phyloP scores from a whole-genome alignment of 352 stramenopile genomes.

The Globisporangium spiculum region DNA sequence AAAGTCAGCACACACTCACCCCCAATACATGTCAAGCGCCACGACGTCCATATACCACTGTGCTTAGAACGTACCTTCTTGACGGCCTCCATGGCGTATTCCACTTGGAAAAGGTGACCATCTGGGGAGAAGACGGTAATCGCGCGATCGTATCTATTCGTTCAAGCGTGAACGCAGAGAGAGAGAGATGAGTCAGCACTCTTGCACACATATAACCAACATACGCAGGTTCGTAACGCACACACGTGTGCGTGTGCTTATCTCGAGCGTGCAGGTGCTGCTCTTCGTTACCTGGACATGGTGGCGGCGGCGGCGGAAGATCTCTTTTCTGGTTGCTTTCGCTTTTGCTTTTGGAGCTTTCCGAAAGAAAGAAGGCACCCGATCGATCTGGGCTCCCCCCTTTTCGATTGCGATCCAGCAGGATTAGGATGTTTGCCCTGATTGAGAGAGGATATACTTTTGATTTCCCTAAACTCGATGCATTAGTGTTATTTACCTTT shows the following conservation, averaged over 20 bases:
- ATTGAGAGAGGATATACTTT: neutral
- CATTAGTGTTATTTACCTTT: too few relatives aligned
- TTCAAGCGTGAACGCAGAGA: neutral
- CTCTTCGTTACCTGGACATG: slow-evolving; percentile 38
- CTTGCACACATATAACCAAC: neutral
- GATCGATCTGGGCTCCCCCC: neutral
- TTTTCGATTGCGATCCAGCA: neutral
- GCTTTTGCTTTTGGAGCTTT: slow-evolving; percentile 4
- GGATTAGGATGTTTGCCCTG: neutral
- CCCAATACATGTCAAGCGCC: neutral
- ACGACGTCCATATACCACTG: neutral
- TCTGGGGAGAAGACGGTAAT: slow-evolving; percentile 99
- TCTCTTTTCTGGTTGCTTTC: slow-evolving; percentile 13
- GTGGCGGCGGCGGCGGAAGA: slow-evolving; percentile 12
- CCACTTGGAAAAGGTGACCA: slow-evolving; percentile 99
- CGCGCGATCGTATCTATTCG: slow-evolving; percentile 95
- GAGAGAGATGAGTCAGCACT: neutral
- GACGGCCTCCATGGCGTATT: slow-evolving; percentile 99
- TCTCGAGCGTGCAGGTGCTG: neutral
- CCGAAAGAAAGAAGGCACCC: neutral
- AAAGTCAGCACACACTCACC: neutral
- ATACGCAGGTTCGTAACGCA: neutral
- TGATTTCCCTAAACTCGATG: neutral
- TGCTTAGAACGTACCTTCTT: slow-evolving; percentile 72
- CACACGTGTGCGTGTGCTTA: neutral